A percentile compares a stretch with the other conserved stretches of the same genome.
Evolutionary conservation across 2,329 filamentous ascomycete species (phyloP).

Genomic region (Didymella exigua): DNA sequence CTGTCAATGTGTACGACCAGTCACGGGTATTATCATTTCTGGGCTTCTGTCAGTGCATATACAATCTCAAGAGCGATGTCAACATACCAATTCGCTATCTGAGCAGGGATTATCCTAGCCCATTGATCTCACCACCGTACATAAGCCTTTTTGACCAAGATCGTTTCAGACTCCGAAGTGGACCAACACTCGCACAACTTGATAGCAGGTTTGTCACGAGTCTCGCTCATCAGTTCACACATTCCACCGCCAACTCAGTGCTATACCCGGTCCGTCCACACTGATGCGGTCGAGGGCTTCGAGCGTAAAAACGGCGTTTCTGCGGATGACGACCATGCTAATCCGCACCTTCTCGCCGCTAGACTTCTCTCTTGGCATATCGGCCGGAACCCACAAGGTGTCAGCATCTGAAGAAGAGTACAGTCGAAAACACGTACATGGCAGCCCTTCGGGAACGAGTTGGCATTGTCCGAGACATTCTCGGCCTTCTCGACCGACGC

Average conservation of each 20-base stretch:
- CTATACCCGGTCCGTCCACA: too few species aligned
- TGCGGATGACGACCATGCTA: conserved; percentile 96
- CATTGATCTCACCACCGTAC: not conserved
- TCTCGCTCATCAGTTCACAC: too few species aligned
- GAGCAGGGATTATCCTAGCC: not conserved
- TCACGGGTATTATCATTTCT: not conserved
- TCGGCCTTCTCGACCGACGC: too few species aligned
- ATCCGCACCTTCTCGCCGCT: conserved; percentile 88
- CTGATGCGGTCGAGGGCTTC: conserved; percentile 59
- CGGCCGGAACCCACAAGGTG: conserved; percentile 97
- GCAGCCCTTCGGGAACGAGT: too few species aligned
- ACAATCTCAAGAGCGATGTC: not conserved
- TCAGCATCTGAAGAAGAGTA: too few species aligned
- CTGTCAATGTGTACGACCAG: not conserved
- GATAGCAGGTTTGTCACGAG: too few species aligned
- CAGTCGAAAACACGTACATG: too few species aligned
- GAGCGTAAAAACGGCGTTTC: conserved; percentile 98
- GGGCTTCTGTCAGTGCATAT: not conserved
- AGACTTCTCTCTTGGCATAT: conserved; percentile 92
- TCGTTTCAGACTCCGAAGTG: not conserved
- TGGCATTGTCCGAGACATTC: too few species aligned
- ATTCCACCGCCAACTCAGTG: too few species aligned
- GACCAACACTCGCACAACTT: too few species aligned
- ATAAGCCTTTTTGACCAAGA: too few species aligned
- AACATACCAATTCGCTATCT: not conserved